A percentile compares a stretch with the other conserved stretches of the same genome.
phyloP scores from a whole-genome alignment of 768 basidiomycete genomes.

The Auriscalpium orientale region DNA sequence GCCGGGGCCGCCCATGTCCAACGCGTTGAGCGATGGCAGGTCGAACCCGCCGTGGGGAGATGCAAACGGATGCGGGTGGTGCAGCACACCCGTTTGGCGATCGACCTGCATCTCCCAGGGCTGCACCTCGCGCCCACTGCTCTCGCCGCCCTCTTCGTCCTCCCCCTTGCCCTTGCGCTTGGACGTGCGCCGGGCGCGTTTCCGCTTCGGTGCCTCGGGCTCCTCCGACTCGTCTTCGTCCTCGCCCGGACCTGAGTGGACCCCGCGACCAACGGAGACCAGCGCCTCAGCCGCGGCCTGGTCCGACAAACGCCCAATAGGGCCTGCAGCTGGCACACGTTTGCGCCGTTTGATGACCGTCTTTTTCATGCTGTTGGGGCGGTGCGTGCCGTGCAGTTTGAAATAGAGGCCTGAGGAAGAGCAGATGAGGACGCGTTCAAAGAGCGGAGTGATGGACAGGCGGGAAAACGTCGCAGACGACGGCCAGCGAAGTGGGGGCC shows the following conservation, averaged over 20 bases:
- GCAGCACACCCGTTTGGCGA: background rate
- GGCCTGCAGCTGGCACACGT: conserved; percentile 82
- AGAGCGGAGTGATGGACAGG: conserved; percentile 38
- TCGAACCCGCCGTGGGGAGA: conserved; percentile 42
- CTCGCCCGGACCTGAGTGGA: conserved; percentile 33
- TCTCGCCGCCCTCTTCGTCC: conserved; percentile 15
- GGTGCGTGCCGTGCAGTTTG: conserved; percentile 94
- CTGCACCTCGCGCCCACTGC: conserved; percentile 4
- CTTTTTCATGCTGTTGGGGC: conserved; percentile 99
- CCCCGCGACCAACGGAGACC: conserved; percentile 66
- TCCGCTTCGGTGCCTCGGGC: conserved; percentile 42
- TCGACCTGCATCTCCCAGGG: background rate
- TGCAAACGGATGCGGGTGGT: conserved; percentile 9
- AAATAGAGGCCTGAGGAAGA: conserved; percentile 78
- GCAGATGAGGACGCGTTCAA: conserved; percentile 18
- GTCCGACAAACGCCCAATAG: conserved; percentile 56
- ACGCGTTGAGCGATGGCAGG: conserved; percentile 44
- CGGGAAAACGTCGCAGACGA: too few relatives aligned
- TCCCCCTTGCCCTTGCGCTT: conserved; percentile 14
- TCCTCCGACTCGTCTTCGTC: conserved; percentile 37
- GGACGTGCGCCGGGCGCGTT: conserved; percentile 36
- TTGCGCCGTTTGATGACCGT: conserved; percentile 97
- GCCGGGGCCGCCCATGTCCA: conserved; percentile 25
- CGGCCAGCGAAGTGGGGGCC: background rate
- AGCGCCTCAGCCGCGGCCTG: conserved; percentile 87